phyloP scores from a whole-genome alignment of 225 moss, liverwort and hornwort species.

The Sphagnum tenellum region DNA sequence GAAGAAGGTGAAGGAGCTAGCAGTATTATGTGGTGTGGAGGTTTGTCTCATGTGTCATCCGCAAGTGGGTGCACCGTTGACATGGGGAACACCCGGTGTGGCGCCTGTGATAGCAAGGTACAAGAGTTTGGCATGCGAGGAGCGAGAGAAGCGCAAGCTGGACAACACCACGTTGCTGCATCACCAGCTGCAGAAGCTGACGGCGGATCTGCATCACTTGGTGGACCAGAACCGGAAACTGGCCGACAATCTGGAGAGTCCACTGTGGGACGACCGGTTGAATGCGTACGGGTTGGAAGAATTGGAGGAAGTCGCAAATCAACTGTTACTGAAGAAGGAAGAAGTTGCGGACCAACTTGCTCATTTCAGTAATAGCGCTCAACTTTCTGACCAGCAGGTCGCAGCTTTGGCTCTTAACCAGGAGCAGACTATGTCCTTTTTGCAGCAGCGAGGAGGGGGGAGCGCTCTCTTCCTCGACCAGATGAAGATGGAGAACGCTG shows the following conservation, averaged over 20 bases:
- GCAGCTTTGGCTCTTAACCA: too few relatives aligned
- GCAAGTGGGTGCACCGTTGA: slow-evolving; percentile 29
- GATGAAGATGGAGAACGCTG: too few relatives aligned
- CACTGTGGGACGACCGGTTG: slow-evolving; percentile 36
- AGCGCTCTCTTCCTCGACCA: too few relatives aligned
- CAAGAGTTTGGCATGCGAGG: slow-evolving; percentile 36
- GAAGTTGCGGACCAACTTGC: slow-evolving; percentile 18
- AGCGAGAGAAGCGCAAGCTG: slow-evolving; percentile 44
- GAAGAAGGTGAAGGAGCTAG: slow-evolving; percentile 55
- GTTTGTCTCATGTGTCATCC: slow-evolving; percentile 53
- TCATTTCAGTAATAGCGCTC: slow-evolving; percentile 1
- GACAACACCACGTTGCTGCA: slow-evolving; percentile 45
- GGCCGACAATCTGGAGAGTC: slow-evolving; percentile 20
- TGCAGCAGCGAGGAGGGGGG: too few relatives aligned
- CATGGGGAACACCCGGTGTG: slow-evolving; percentile 42
- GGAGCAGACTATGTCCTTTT: too few relatives aligned
- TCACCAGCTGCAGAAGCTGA: slow-evolving; percentile 32
- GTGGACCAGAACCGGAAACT: slow-evolving; percentile 30
- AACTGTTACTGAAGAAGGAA: slow-evolving; percentile 21
- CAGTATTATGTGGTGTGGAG: slow-evolving; percentile 49
- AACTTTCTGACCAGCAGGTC: too few relatives aligned
- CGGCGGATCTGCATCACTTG: slow-evolving; percentile 21
- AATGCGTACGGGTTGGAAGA: slow-evolving; percentile 18
- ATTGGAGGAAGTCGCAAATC: slow-evolving; percentile 15
- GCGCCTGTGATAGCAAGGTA: slow-evolving; percentile 33